Evolutionary conservation across 139 green algal species (phyloP).

Genomic region (Volvox reticuliferus): DNA sequence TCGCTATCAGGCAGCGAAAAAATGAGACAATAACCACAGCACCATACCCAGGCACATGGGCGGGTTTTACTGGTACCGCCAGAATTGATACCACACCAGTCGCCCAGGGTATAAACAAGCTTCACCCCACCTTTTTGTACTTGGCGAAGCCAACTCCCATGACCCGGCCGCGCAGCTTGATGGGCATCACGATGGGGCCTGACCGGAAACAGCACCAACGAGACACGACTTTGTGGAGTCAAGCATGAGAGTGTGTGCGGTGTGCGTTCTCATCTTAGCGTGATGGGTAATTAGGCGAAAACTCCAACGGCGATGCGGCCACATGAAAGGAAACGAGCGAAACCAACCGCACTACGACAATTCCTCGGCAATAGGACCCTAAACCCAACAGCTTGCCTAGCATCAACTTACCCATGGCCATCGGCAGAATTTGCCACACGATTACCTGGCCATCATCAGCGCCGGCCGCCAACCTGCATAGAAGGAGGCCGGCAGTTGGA

Average conservation of each 20-base stretch:
- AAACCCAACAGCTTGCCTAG: not conserved
- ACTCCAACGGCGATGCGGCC: no score
- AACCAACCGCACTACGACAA: no score
- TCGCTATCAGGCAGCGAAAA: no score
- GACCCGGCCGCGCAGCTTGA: not conserved
- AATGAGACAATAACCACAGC: not conserved
- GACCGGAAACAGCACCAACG: no score
- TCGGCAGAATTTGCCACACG: constrained; percentile 1
- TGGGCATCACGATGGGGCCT: not conserved
- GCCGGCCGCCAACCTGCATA: constrained; percentile 17
- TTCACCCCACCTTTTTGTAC: constrained; percentile 8
- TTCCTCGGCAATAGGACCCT: no score
- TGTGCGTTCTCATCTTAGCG: no score
- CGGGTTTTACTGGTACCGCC: not conserved
- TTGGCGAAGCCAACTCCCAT: constrained; percentile 33
- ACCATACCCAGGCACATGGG: not conserved
- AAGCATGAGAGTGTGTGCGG: no score
- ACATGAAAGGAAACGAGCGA: no score
- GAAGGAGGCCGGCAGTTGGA: not conserved
- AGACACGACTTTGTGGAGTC: no score
- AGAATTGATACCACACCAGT: not conserved
- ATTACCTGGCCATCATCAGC: constrained; percentile 15
- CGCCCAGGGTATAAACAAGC: not conserved
- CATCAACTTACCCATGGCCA: not conserved
- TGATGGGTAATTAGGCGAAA: no score